Base-by-base conservation (phyloP, 352 stramenopile genomes). In the Pilasporangium apinafurcum region DNA sequence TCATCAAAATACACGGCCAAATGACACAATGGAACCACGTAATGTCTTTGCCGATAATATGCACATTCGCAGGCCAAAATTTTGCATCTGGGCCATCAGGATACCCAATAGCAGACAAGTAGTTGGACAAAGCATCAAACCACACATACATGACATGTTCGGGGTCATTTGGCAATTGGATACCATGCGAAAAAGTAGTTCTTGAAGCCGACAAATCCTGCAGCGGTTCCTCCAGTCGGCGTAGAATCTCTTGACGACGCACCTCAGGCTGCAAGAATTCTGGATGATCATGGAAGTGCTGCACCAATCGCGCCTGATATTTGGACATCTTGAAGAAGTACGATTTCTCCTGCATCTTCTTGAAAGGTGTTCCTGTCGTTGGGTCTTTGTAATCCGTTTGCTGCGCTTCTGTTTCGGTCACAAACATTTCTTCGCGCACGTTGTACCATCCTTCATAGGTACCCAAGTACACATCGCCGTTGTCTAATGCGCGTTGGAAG, bases 261-360 rank as follows among this genome's bases (percentile, higher is more conserved):
- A 87, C 68, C 56, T 99, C 95, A 7, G 96, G 96, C 61, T 97
- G 92, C 41, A 99, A 83, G 60, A 99, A 99, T 18, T 95, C 65
- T 1, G 96, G 95, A 66, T 99, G 78, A 37, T 86, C 71, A 48
- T 97, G 65, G 56, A 98, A 98, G 60, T 98, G 83, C 54, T 98
- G 68, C 33, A 98, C 60, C n/a, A 99, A 75, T 20, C 67, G 74
- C 22, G 96, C 61, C 52, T 98, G 93, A 65, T 98, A 99, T 47
- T 97, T 97, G 56, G 87, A 96, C 96, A 99, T 99, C 58, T 90
- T 95, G 76, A 99, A 99, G 59, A 99, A 99, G 75, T 99, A 99
- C 45, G 85, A 98, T 56, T 97, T 82, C 70, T 99, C 96, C 53
- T 96, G 78, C 59, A 98, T 98, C 50, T 97, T 96, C 68, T 98